Base-by-base conservation (phyloP, 2,329 filamentous ascomycete species). In the Stemphylium beticola region DNA sequence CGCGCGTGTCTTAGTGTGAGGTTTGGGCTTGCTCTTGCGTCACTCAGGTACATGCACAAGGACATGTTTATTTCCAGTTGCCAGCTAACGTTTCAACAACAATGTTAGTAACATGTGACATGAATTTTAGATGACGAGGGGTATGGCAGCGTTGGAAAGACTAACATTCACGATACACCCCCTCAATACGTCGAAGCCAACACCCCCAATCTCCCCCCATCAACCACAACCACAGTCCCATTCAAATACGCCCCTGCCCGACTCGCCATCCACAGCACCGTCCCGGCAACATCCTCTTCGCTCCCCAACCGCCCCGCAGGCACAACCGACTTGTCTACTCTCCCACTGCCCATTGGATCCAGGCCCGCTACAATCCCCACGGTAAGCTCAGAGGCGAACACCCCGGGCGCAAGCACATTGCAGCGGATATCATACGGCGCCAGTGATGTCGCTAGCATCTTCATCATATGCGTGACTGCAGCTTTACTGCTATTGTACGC, bases 231-330 rank as follows among this genome's bases (percentile, higher is more conserved):
- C 14, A 86, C 80, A 55, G 82, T 82, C 2, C 87, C 88, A 70
- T 89, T 90, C 62, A 84, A 77, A 69, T 88, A 90, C 3, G 83
- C 84, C 0, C 88, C 88, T 2, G 87, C 86, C 57, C 82, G 77
- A 43, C 84, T 85, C 3, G 84, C 84, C 67, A 91, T 77, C 76
- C 86, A 90, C 45, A 91, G 69, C 22, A 90, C 81, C 42, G 84
- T 78, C 1, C 87, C 87, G 1, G 82, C 84, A 78, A 91, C 85
- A 65, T 89, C 87, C 61, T 85, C 75, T 53, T 85, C 81, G 36
- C 82, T 80, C 1, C 87, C 87, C 57, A 83, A 79, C 40, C 87
- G 78, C 36, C 82, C 81, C n/a, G 86, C 74, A 0, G 87, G 87
- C 17, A 63, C 49, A 22, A 64, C 24, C 6, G n/a, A 24, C 32